Evolutionary conservation across 1,284 basidiomycete species (phyloP).

Genomic region (Apiotrichum gracile): DNA sequence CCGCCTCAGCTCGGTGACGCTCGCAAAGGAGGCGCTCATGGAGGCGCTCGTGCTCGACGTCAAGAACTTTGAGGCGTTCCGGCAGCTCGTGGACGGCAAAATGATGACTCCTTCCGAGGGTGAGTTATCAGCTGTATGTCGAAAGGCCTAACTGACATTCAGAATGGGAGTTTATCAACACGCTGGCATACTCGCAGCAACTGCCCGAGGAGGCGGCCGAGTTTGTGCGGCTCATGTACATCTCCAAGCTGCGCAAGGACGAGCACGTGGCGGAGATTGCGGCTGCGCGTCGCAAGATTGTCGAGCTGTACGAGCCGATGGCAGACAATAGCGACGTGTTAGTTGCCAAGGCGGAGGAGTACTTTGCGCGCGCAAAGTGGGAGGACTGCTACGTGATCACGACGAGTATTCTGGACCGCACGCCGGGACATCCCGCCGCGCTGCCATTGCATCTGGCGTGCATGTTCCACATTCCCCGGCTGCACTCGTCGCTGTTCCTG

Average conservation of each 20-base stretch:
- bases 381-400: conserved; percentile 91
- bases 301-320: conserved; percentile 65
- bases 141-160: background rate
- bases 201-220: conserved; percentile 70
- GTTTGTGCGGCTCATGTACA: conserved; percentile 87
- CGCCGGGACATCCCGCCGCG: conserved; percentile 73
- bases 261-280: conserved; percentile 76
- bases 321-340: conserved; percentile 87
- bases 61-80: conserved; percentile 95
- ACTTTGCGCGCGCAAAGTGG: conserved; percentile 83
- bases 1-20: conserved; percentile 78
- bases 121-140: conserved; percentile 37
- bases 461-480: conserved; percentile 87
- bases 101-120: conserved; percentile 93
- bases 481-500: conserved; percentile 88
- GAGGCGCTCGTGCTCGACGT: conserved; percentile 91
- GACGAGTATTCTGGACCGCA: conserved; percentile 72
- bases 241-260: conserved; percentile 82
- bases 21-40: conserved; percentile 90
- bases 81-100: conserved; percentile 80
- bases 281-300: conserved; percentile 64
- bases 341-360: conserved; percentile 82
- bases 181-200: conserved; percentile 74
- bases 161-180: conserved; percentile 96
- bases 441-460: conserved; percentile 93